phyloP scores from a whole-genome alignment of 164 flowering plant genomes.

The Amborella trichopoda region DNA sequence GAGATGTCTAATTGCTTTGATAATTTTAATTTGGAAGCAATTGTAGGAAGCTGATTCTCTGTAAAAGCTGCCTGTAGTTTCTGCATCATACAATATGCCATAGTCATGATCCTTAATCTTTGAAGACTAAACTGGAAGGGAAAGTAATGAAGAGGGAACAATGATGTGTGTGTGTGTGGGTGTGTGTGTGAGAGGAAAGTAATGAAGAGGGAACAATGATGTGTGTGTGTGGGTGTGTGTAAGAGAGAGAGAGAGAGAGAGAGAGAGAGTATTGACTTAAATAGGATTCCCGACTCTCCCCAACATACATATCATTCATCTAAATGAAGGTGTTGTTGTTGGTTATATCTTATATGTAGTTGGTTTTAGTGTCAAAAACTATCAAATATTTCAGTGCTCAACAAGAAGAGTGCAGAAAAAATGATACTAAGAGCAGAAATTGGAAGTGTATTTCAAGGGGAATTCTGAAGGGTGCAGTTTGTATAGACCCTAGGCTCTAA shows the following conservation, averaged over 20 bases:
- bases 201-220: neutral
- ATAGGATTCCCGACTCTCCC: no score
- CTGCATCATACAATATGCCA: constrained; percentile 5
- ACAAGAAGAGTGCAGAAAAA: no score
- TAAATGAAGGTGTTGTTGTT: no score
- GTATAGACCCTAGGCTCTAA: no score
- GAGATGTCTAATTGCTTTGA: constrained; percentile 6
- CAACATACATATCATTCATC: no score
- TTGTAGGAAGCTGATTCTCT: constrained; percentile 5
- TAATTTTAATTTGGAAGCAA: constrained; percentile 1
- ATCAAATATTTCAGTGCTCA: no score
- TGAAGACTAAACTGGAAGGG: neutral
- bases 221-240: neutral
- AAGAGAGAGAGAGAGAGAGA: neutral
- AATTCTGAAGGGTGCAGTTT: no score
- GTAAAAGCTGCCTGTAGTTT: constrained; percentile 2
- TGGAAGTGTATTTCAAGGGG: no score
- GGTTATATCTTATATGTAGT: no score
- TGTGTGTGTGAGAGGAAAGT: neutral
- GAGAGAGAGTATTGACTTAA: neutral
- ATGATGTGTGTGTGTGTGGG: neutral
- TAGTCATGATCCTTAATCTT: neutral
- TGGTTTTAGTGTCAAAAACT: no score
- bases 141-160: neutral
- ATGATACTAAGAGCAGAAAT: no score